Conservation (phyloP, 495 filamentous ascomycete genomes). For the Hypomontagnella submonticulosa region DNA sequence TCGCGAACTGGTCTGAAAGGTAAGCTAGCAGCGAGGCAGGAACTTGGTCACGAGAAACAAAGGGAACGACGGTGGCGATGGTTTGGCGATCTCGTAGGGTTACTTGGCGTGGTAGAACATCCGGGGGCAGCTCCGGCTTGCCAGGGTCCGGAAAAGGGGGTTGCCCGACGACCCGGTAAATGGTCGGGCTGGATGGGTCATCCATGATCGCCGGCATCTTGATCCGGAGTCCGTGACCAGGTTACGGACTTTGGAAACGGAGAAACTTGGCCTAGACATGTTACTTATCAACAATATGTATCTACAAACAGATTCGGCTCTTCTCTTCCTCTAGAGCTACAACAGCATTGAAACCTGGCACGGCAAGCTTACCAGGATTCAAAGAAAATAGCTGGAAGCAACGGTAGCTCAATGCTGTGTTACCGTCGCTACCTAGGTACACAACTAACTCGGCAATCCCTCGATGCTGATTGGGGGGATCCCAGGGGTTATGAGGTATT, state of each 20-base stretch:
- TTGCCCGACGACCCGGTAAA: slow-evolving; percentile 70
- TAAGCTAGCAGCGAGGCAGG: slow-evolving; percentile 80
- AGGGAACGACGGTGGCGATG: slow-evolving; percentile 89
- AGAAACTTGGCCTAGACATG: slow-evolving; percentile 35
- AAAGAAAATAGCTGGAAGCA: slow-evolving; percentile 17
- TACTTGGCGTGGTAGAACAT: slow-evolving; percentile 82
- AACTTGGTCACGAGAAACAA: slow-evolving; percentile 77
- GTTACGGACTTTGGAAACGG: slow-evolving; percentile 7
- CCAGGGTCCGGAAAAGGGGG: slow-evolving; percentile 71
- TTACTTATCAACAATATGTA: slow-evolving; percentile 37
- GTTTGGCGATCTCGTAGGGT: slow-evolving; percentile 91
- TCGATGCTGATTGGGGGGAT: slow-evolving; percentile 35
- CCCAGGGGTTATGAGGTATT: slow-evolving; percentile 30
- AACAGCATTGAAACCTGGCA: neutral
- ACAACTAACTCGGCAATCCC: slow-evolving; percentile 3
- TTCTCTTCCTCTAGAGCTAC: neutral
- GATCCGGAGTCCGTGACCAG: slow-evolving; percentile 17
- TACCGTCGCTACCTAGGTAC: slow-evolving; percentile 27
- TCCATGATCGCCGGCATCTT: slow-evolving; percentile 90
- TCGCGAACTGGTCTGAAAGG: slow-evolving; percentile 86
- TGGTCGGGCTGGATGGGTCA: slow-evolving; percentile 72
- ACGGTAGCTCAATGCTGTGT: slow-evolving; percentile 31
- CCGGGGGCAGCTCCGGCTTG: slow-evolving; percentile 70
- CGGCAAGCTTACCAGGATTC: slow-evolving; percentile 34
- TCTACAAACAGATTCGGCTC: slow-evolving; percentile 11